Evolutionary conservation across 306 rosid species (phyloP).

Genomic region (Acacia melanoxylon): DNA sequence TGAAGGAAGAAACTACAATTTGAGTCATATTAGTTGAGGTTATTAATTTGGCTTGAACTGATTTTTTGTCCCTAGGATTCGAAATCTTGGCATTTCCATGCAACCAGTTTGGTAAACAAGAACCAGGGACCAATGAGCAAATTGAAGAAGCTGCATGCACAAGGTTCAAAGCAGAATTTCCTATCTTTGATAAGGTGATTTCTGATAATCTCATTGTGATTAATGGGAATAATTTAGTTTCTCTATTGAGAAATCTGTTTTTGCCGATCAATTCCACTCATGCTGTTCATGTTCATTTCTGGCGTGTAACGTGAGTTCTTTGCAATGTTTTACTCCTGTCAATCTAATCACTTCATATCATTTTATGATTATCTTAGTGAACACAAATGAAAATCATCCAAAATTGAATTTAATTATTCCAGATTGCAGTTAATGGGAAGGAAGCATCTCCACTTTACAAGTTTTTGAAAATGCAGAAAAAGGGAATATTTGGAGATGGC

Average conservation of each 20-base stretch:
- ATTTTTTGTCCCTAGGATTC: slow-evolving; percentile 46
- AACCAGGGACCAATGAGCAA: slow-evolving; percentile 80
- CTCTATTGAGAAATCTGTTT: neutral
- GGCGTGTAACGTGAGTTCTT: neutral
- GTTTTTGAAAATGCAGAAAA: slow-evolving; percentile 68
- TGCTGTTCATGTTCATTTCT: slow-evolving; percentile 3
- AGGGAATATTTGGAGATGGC: slow-evolving; percentile 81
- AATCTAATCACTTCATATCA: slow-evolving; percentile 1
- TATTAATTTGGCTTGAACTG: slow-evolving; percentile 11
- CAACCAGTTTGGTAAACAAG: slow-evolving; percentile 89
- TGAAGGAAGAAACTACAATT: slow-evolving; percentile 14
- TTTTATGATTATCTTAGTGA: neutral
- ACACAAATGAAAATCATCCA: neutral
- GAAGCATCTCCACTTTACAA: slow-evolving; percentile 67
- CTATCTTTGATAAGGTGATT: slow-evolving; percentile 84
- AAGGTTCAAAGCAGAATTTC: slow-evolving; percentile 83
- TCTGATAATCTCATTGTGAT: slow-evolving; percentile 12
- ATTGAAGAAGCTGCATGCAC: slow-evolving; percentile 79
- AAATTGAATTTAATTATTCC: slow-evolving; percentile 16
- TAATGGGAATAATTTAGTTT: neutral
- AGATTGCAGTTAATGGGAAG: slow-evolving; percentile 90
- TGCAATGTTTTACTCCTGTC: neutral
- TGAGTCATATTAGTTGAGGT: neutral
- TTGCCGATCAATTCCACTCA: neutral
- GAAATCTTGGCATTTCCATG: slow-evolving; percentile 98